phyloP scores from a whole-genome alignment of 2,329 filamentous ascomycete genomes.

The Penicillium crustosum region DNA sequence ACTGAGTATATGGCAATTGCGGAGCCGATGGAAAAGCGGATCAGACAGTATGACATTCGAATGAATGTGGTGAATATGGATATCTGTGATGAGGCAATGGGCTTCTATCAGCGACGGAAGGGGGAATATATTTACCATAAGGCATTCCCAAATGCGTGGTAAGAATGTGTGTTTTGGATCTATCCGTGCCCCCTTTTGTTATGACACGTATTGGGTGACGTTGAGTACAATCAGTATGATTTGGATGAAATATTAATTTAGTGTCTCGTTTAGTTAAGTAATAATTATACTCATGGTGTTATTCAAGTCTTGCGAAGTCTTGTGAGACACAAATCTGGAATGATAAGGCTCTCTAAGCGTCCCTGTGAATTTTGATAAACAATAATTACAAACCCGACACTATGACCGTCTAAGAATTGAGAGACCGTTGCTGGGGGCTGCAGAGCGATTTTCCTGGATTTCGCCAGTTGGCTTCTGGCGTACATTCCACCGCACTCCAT shows the following conservation, averaged over 20 bases:
- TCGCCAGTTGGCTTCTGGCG: neutral
- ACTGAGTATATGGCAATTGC: slow-evolving; percentile 19
- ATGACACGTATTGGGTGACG: neutral
- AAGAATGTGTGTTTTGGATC: neutral
- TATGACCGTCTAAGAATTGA: neutral
- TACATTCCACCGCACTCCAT: neutral
- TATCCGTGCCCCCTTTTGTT: neutral
- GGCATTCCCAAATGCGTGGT: slow-evolving; percentile 10
- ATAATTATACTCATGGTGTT: neutral
- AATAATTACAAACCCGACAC: neutral
- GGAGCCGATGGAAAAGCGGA: slow-evolving; percentile 11
- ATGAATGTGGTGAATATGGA: slow-evolving; percentile 20
- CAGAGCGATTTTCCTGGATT: neutral
- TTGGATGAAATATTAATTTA: neutral
- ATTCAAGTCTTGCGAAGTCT: neutral
- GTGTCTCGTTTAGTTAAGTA: too few relatives aligned
- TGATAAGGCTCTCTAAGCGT: neutral
- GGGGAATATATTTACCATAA: slow-evolving; percentile 8
- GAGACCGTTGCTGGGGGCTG: neutral
- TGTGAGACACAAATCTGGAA: neutral
- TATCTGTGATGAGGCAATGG: slow-evolving; percentile 15
- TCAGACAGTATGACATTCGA: slow-evolving; percentile 18
- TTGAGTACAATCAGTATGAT: neutral
- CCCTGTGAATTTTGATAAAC: neutral
- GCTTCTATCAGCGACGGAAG: slow-evolving; percentile 1